phyloP scores from a whole-genome alignment of 2,329 filamentous ascomycete genomes.

The Neopestalotiopsis sp. region DNA sequence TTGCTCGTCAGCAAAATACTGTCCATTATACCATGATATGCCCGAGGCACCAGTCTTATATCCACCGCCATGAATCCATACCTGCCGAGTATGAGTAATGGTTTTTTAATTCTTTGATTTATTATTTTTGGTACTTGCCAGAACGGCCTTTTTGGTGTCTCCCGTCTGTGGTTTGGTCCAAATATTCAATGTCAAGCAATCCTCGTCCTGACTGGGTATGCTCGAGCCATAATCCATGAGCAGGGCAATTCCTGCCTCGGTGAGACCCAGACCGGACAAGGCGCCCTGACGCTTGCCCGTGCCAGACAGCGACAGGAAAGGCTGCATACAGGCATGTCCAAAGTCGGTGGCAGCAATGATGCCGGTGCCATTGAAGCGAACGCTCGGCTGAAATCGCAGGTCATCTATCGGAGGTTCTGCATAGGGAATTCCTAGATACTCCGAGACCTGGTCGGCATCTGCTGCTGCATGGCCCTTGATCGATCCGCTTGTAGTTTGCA shows the following conservation, averaged over 20 bases:
- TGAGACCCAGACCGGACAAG: neutral
- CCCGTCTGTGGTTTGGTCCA: slow-evolving; percentile 34
- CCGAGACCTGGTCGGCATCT: slow-evolving; percentile 9
- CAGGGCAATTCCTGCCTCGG: neutral
- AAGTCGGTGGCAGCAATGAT: slow-evolving; percentile 12
- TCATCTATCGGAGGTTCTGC: slow-evolving; percentile 22
- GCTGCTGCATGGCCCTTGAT: slow-evolving; percentile 13
- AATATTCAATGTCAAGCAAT: slow-evolving; percentile 44
- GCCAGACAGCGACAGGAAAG: slow-evolving; percentile 6
- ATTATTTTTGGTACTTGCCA: neutral
- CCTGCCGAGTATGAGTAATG: neutral
- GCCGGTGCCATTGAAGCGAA: slow-evolving; percentile 8
- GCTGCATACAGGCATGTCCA: slow-evolving; percentile 11
- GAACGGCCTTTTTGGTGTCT: slow-evolving; percentile 8
- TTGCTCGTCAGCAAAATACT: slow-evolving; percentile 14
- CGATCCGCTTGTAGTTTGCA: slow-evolving; percentile 13
- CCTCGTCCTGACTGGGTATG: slow-evolving; percentile 17
- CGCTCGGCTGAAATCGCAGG: slow-evolving; percentile 22
- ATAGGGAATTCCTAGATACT: slow-evolving; percentile 25
- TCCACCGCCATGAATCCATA: slow-evolving; percentile 12
- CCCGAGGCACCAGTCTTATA: slow-evolving; percentile 3
- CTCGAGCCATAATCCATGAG: slow-evolving; percentile 15
- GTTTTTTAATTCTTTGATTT: neutral
- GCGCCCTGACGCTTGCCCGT: neutral
- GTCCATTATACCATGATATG: slow-evolving; percentile 13